These are phyloP conservation scores for Diplodia intermedia DNA, from an alignment of 2,329 filamentous ascomycete genomes.

Conservation along the genomic window DNA sequence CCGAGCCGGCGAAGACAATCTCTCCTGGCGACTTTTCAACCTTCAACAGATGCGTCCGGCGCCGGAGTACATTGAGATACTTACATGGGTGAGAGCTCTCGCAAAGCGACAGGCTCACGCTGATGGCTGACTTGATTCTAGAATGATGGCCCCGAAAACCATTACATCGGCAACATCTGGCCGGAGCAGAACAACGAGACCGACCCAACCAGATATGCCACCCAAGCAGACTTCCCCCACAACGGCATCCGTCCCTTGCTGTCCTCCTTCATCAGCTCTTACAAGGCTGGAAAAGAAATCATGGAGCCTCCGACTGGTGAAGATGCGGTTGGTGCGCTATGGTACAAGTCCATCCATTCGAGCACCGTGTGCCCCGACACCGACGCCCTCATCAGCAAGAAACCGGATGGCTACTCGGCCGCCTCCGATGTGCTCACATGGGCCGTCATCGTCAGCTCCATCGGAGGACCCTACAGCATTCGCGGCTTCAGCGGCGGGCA, in stretches of 20 bases:
- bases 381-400: neutral
- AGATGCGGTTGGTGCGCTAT: neutral
- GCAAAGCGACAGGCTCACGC: neutral
- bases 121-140: neutral
- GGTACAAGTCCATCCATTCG: conserved; percentile 4
- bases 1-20: conserved; percentile 44
- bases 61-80: conserved; percentile 46
- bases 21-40: conserved; percentile 47
- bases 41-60: conserved; percentile 41
- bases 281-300: neutral
- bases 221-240: neutral
- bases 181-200: neutral
- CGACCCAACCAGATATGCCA: neutral
- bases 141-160: neutral
- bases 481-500: neutral
- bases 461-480: neutral
- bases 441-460: neutral
- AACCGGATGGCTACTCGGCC: neutral
- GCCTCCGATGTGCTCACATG: neutral
- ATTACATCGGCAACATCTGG: neutral
- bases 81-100: conserved; percentile 40
- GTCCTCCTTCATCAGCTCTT: neutral
- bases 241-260: neutral
- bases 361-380: neutral
- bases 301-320: neutral